Base-by-base conservation (phyloP, 805 yeast species). In the Ogataea degrootiae region DNA sequence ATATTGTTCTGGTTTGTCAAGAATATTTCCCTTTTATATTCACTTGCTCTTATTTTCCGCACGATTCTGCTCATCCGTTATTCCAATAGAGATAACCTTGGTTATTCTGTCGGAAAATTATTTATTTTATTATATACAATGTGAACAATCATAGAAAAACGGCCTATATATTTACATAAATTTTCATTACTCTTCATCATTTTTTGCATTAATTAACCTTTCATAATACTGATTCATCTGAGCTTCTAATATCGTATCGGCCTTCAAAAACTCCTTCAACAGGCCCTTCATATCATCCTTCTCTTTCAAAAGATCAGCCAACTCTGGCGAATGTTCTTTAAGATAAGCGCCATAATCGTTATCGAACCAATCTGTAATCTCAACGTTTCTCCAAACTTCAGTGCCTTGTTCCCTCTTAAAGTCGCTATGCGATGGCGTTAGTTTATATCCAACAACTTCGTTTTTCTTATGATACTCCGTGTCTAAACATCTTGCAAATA, bases 401-500 rank as follows among this genome's bases (percentile, higher is more conserved):
- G 42, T 31, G 5, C 22, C 45, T 7, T 50, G 23, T 26, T 47
- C 41, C 3, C 37, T 47, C 15, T 34, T 38, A 38, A 50, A 49
- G 26, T 47, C 55, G 19, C 49, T 51, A 43, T 52, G 58, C 2
- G 53, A 45, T 6, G 68, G 68, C 1, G 59, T 53, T 14, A 63
- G 46, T 43, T 58, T 62, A 48, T 59, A 63, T 12, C 69, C 69
- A 21, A 60, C 54, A 3, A 61, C 49, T 38, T 56, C 67, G 39
- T 48, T 50, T 21, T 49, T 57, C 42, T 50, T 51, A 1, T 41
- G 34, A 41, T 51, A 53, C 6, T 57, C 55, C 21, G 51, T 52
- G 48, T 67, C 63, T 12, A 61, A 44, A 56, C 82, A 76, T 48
- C 74, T 66, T 23, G 71, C 61, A 60, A 76, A 76, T 2, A 76